Evolutionary conservation across 1,284 basidiomycete genomes (phyloP).

Genomic region (Mixia osmundae): DNA sequence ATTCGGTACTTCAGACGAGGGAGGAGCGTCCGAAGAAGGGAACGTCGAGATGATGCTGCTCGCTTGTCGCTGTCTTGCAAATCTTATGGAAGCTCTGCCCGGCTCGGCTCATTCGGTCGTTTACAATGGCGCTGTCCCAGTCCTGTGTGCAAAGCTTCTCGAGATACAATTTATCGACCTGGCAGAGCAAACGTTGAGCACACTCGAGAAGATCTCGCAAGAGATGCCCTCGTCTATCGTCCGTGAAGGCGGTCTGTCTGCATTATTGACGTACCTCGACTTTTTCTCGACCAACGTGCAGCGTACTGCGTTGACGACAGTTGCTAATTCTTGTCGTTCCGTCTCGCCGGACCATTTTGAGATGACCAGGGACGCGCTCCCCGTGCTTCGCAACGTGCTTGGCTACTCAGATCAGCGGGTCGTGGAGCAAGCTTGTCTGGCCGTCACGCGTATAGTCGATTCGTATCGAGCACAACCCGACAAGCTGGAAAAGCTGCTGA

Average conservation of each 20-base stretch:
- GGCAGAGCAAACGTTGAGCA: slow-evolving; percentile 84
- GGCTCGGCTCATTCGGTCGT: slow-evolving; percentile 83
- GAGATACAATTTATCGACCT: slow-evolving; percentile 92
- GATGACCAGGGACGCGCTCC: slow-evolving; percentile 71
- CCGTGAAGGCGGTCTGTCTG: slow-evolving; percentile 70
- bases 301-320: slow-evolving; percentile 81
- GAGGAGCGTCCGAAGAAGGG: slow-evolving; percentile 32
- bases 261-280: slow-evolving; percentile 75
- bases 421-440: slow-evolving; percentile 77
- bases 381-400: slow-evolving; percentile 72
- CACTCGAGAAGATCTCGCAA: slow-evolving; percentile 86
- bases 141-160: slow-evolving; percentile 78
- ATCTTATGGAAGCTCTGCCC: slow-evolving; percentile 86
- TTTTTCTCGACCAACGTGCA: slow-evolving; percentile 94
- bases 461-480: slow-evolving; percentile 57
- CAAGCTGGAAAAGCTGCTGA: slow-evolving; percentile 62
- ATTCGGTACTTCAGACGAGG: slow-evolving; percentile 26
- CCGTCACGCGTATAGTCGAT: slow-evolving; percentile 75
- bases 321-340: slow-evolving; percentile 81
- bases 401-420: slow-evolving; percentile 75
- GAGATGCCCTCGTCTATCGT: slow-evolving; percentile 86
- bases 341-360: slow-evolving; percentile 61
- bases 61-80: slow-evolving; percentile 80
- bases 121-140: slow-evolving; percentile 80
- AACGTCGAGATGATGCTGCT: slow-evolving; percentile 41